Evolutionary conservation across 768 basidiomycete species (phyloP), one percentile per base, ranked within the genome.

Genomic region (Rhizopogon sp.): DNA sequence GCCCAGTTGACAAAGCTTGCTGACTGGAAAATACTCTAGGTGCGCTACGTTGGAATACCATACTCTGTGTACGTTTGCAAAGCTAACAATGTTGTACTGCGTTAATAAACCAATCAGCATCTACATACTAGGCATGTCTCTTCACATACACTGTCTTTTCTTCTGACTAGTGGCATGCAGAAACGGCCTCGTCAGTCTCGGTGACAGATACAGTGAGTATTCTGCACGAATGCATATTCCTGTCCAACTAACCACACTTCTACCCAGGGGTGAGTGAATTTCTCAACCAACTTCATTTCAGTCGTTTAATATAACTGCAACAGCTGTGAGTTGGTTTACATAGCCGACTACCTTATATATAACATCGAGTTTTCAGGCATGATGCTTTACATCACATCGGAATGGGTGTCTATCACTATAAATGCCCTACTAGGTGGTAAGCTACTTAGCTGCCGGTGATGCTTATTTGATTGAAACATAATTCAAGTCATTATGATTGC

Each of bases 331-430:
- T 28, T 14, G 14, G 14, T 16, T 16, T 25, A 25, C 8, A 7
- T 11, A 16, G 5, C 25, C 14, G 8, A 16, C 9, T n/a, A 5
- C 3, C 16, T 25, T n/a, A 8, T 25, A 25, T 22, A 13, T 16
- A 1, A 33, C 6, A 49, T 87, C 50, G 14, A 0, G 22, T 5
- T 25, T 43, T 16, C 13, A 43, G 43, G 43, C 43, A 90, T 33
- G 6, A 33, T 10, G 10, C 31, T 33, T 10, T 33, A 33, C 31
- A 8, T 33, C 31, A 10, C 10, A 3, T 9, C 31, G 10, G 31
- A 33, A 33, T 33, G 31, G 31, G 31, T 33, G 10, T 33, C 31
- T 33, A 10, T 33, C 8, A 33, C 9, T 9, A 8, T 7, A 7
- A 33, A 33, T 7, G 7, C 31, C 31, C 31, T 33, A 3, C 31